Evolutionary conservation across 2,329 filamentous ascomycete genomes (phyloP).

Genomic region (Penicillium vulpinum): DNA sequence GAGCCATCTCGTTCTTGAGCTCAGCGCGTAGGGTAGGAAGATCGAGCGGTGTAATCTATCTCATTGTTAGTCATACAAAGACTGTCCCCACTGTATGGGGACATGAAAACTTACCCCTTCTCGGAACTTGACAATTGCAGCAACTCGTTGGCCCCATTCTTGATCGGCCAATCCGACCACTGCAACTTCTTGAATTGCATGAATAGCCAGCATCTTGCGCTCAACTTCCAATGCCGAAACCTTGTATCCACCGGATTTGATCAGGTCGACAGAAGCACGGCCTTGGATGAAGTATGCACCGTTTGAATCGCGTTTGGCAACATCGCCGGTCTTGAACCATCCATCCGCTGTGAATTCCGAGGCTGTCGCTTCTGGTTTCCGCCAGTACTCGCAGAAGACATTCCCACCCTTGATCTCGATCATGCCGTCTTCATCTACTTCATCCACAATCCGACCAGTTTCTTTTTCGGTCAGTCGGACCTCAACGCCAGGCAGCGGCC

Average conservation of each 20-base stretch:
- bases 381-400: constrained; percentile 46
- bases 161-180: constrained; percentile 56
- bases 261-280: constrained; percentile 54
- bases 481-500: constrained; percentile 49
- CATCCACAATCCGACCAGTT: constrained; percentile 33
- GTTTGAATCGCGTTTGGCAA: constrained; percentile 36
- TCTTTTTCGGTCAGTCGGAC: constrained; percentile 48
- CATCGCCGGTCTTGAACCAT: constrained; percentile 54
- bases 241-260: constrained; percentile 59
- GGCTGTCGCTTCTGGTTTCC: constrained; percentile 47
- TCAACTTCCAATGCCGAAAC: constrained; percentile 58
- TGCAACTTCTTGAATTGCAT: constrained; percentile 53
- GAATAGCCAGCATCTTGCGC: constrained; percentile 52
- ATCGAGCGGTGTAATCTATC: constrained; percentile 30
- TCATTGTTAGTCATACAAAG: not conserved
- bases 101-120: constrained; percentile 29
- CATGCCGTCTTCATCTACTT: constrained; percentile 42
- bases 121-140: constrained; percentile 51
- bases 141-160: constrained; percentile 57
- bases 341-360: constrained; percentile 50
- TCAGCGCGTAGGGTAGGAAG: constrained; percentile 34
- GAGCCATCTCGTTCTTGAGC: constrained; percentile 59
- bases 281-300: constrained; percentile 56
- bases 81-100: not conserved
- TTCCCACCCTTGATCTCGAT: constrained; percentile 47